phyloP scores from a whole-genome alignment of 345 rosid species.

The Eutrema yunnanense region DNA sequence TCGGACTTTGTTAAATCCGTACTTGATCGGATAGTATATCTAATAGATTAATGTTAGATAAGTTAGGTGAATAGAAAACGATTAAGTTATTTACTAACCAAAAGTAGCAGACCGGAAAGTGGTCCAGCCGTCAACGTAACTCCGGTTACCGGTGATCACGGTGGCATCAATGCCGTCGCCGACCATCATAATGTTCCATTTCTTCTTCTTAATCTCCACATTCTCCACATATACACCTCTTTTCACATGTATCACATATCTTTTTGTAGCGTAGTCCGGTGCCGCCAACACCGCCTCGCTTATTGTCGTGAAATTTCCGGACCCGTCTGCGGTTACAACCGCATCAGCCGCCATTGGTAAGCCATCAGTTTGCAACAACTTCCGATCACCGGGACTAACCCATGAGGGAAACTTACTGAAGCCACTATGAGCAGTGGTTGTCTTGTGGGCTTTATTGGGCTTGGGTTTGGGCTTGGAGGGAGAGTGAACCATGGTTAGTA shows the following conservation, averaged over 20 bases:
- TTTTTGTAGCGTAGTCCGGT: slow-evolving; percentile 46
- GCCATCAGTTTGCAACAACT: slow-evolving; percentile 39
- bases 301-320: slow-evolving; percentile 55
- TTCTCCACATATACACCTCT: slow-evolving; percentile 67
- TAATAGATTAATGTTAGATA: not conserved
- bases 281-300: slow-evolving; percentile 64
- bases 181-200: slow-evolving; percentile 72
- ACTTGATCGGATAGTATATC: not conserved
- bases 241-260: slow-evolving; percentile 54
- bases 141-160: slow-evolving; percentile 59
- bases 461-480: slow-evolving; percentile 9
- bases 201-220: slow-evolving; percentile 75
- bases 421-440: not conserved
- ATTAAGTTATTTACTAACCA: slow-evolving; percentile 35
- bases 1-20: not conserved
- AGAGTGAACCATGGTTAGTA: slow-evolving; percentile 53
- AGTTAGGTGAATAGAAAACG: not conserved
- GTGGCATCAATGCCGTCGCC: slow-evolving; percentile 73
- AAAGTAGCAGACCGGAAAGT: slow-evolving; percentile 87
- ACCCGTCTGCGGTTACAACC: slow-evolving; percentile 72
- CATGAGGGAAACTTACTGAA: slow-evolving; percentile 49
- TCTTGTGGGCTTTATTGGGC: not conserved
- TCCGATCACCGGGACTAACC: slow-evolving; percentile 51
- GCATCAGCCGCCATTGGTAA: slow-evolving; percentile 31
- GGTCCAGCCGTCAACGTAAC: slow-evolving; percentile 68